Conservation (phyloP, 2,329 filamentous ascomycete genomes). For the Lachnellula hyalina region DNA sequence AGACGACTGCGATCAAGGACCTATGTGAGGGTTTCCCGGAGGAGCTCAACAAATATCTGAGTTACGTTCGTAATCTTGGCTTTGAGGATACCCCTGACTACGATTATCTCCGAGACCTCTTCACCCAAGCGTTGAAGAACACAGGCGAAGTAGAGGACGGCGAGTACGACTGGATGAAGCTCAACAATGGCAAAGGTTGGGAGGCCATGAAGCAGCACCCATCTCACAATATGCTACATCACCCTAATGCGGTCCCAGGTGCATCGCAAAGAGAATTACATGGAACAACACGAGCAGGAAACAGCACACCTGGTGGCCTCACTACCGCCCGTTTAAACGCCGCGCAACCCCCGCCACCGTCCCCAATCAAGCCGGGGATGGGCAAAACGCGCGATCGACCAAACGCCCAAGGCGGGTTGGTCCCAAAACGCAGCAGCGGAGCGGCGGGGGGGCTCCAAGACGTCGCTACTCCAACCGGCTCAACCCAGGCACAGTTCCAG, state of each 20-base stretch:
- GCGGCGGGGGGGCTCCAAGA: conserved; percentile 65
- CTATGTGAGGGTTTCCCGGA: conserved; percentile 94
- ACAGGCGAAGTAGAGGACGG: conserved; percentile 93
- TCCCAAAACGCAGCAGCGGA: conserved; percentile 71
- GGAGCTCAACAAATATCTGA: conserved; percentile 96
- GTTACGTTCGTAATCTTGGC: conserved; percentile 93
- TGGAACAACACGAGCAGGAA: conserved; percentile 61
- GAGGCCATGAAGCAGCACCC: conserved; percentile 69
- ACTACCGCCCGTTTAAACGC: conserved; percentile 89
- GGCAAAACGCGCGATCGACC: conserved; percentile 67
- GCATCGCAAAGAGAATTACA: conserved; percentile 82
- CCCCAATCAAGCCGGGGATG: conserved; percentile 72
- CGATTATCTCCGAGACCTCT: conserved; percentile 92
- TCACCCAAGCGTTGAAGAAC: conserved; percentile 93
- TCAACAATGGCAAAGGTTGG: conserved; percentile 87
- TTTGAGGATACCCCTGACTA: conserved; percentile 99
- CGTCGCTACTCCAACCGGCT: conserved; percentile 77
- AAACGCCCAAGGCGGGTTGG: conserved; percentile 70
- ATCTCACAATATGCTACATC: conserved; percentile 67
- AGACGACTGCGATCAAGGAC: conserved; percentile 94
- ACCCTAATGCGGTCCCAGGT: conserved; percentile 72
- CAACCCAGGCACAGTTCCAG: conserved; percentile 94
- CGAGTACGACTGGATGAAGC: conserved; percentile 99
- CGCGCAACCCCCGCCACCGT: conserved; percentile 83
- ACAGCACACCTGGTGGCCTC: conserved; percentile 53